Percentiles rank a stretch among this genome's conserved stretches.
Evolutionary conservation across 768 basidiomycete genomes (phyloP).

Genomic region (Suillus americanus): DNA sequence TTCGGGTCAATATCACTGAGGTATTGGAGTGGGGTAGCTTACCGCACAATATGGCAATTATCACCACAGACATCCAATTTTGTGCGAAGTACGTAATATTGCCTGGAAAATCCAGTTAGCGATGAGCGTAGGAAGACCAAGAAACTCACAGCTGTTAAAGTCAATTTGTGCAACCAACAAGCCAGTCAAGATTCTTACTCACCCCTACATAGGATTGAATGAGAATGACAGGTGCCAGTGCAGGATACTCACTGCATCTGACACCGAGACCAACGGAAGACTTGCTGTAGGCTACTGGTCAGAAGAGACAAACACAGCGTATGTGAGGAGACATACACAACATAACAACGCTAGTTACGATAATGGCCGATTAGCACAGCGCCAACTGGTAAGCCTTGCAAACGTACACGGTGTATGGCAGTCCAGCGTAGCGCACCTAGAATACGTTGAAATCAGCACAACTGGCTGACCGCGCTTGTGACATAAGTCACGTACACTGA

Average conservation of each 20-base stretch:
- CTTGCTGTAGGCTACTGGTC: not conserved
- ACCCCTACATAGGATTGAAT: not conserved
- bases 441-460: not conserved
- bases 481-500: not conserved
- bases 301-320: not conserved
- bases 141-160: not conserved
- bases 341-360: not conserved
- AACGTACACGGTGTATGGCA: not conserved
- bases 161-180: not conserved
- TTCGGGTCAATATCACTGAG: not conserved
- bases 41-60: not conserved
- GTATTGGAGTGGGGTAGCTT: not conserved
- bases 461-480: not conserved
- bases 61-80: not conserved
- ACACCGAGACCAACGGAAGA: not conserved
- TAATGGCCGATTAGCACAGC: not conserved
- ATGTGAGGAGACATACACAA: not conserved
- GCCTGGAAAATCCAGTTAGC: not conserved
- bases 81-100: not conserved
- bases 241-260: not conserved
- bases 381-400: not conserved
- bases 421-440: conserved; percentile 2
- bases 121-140: not conserved
- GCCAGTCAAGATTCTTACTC: not conserved
- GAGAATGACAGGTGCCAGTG: not conserved